These are phyloP conservation scores for Amyloporia xantha DNA, from an alignment of 768 basidiomycete species.

Conservation along the genomic window DNA sequence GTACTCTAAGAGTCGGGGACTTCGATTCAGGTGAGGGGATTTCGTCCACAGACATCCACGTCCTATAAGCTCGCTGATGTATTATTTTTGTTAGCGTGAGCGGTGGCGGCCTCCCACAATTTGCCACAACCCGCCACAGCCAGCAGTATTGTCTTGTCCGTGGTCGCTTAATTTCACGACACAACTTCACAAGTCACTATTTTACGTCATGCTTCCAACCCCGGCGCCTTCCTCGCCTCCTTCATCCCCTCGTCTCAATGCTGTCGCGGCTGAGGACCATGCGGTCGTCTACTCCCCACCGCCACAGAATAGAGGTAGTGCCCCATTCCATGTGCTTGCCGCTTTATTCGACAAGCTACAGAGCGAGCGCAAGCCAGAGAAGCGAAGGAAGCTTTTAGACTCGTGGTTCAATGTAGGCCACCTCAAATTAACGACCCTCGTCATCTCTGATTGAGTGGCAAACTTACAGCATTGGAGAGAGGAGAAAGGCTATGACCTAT, in stretches of 20 bases:
- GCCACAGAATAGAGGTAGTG: constrained; percentile 60
- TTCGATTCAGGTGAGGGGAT: no score
- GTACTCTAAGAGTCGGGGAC: no score
- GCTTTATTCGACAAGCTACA: constrained; percentile 73
- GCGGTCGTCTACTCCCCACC: constrained; percentile 39
- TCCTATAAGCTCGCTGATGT: no score
- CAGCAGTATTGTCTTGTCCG: no score
- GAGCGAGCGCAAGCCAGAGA: constrained; percentile 66
- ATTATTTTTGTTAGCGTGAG: no score
- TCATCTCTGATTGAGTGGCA: not conserved
- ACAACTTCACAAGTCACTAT: no score
- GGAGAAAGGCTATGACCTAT: constrained; percentile 82
- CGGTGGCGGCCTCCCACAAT: no score
- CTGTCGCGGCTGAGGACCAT: constrained; percentile 16
- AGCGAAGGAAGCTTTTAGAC: constrained; percentile 59
- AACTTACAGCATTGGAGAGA: constrained; percentile 70
- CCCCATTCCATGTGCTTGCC: constrained; percentile 62
- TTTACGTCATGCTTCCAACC: constrained; percentile 41
- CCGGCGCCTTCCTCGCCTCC: constrained; percentile 60
- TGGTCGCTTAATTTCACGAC: no score
- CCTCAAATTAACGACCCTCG: not conserved
- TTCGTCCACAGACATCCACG: no score
- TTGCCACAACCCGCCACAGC: no score
- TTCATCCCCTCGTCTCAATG: constrained; percentile 31
- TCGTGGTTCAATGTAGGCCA: constrained; percentile 77